These are phyloP conservation scores for Oryza meyeriana DNA, from an alignment of 176 grass and related monocot species.

Conservation along the genomic window DNA sequence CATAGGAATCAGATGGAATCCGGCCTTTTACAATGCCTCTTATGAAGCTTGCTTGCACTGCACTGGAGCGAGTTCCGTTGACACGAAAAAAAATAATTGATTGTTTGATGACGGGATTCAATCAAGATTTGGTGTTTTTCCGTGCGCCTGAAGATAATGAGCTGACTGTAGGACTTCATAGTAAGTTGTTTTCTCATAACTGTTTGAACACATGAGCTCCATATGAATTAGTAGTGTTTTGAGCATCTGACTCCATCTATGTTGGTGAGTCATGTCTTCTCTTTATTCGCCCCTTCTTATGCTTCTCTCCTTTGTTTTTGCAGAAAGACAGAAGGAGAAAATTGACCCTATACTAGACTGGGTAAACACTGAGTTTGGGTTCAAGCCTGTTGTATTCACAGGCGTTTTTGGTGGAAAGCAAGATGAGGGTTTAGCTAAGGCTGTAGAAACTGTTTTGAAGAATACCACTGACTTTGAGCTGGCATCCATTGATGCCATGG, in stretches of 20 bases:
- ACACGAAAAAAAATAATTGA: slow-evolving; percentile 72
- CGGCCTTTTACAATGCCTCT: slow-evolving; percentile 98
- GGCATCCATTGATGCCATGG: slow-evolving; percentile 93
- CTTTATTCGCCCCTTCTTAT: slow-evolving; percentile 16
- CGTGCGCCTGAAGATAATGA: slow-evolving; percentile 71
- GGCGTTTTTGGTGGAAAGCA: slow-evolving; percentile 87
- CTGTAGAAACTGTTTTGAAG: slow-evolving; percentile 58
- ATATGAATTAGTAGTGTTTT: background rate
- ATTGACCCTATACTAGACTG: slow-evolving; percentile 84
- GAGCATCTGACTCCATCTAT: background rate
- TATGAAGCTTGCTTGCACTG: slow-evolving; percentile 96
- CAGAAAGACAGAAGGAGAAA: slow-evolving; percentile 91
- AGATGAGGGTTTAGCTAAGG: slow-evolving; percentile 56
- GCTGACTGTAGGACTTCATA: slow-evolving; percentile 63
- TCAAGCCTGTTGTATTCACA: slow-evolving; percentile 63
- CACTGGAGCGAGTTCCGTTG: slow-evolving; percentile 87
- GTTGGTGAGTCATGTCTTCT: background rate
- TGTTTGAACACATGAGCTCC: background rate
- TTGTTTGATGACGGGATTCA: slow-evolving; percentile 83
- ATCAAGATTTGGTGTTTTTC: slow-evolving; percentile 94
- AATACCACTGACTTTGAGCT: slow-evolving; percentile 68
- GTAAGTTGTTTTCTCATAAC: slow-evolving; percentile 43
- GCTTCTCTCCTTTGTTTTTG: background rate
- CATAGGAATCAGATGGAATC: slow-evolving; percentile 87
- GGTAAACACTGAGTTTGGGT: slow-evolving; percentile 78